phyloP scores from a whole-genome alignment of 768 basidiomycete species.

The Galerina marginata region DNA sequence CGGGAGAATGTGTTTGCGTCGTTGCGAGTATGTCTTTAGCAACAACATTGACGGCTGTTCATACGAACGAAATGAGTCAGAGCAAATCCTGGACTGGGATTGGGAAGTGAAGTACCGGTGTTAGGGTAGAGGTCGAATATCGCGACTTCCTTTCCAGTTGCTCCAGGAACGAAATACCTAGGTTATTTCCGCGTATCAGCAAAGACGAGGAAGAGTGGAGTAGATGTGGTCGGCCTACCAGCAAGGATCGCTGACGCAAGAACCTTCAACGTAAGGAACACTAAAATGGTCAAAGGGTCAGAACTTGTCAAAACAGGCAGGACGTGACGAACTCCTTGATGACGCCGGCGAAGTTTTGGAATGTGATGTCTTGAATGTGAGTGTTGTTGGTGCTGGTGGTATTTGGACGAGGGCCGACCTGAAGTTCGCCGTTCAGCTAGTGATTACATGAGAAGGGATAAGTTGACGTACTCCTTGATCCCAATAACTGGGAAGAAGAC shows the following conservation, averaged over 20 bases:
- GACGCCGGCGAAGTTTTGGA: slow-evolving; percentile 57
- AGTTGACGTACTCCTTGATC: slow-evolving; percentile 53
- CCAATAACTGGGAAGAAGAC: slow-evolving; percentile 53
- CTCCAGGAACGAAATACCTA: slow-evolving; percentile 53
- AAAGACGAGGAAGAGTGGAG: neutral
- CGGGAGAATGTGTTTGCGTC: slow-evolving; percentile 49
- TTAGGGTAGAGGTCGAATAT: slow-evolving; percentile 63
- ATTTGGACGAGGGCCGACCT: slow-evolving; percentile 51
- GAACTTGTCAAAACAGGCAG: neutral
- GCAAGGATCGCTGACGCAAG: slow-evolving; percentile 63
- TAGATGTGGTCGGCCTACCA: slow-evolving; percentile 38
- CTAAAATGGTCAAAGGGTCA: slow-evolving; percentile 20
- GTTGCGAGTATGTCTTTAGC: slow-evolving; percentile 51
- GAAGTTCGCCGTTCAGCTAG: neutral
- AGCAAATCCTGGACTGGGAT: neutral
- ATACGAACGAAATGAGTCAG: neutral
- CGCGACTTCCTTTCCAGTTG: slow-evolving; percentile 62
- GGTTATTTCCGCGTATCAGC: neutral
- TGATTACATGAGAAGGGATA: neutral
- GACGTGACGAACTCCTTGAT: slow-evolving; percentile 47
- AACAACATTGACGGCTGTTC: slow-evolving; percentile 51
- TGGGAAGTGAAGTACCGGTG: slow-evolving; percentile 44
- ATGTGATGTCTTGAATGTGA: slow-evolving; percentile 58
- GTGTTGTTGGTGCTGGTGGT: slow-evolving; percentile 54
- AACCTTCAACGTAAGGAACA: slow-evolving; percentile 59